Evolutionary conservation across 352 stramenopile species (phyloP).

Genomic region (Pythium aquatile): DNA sequence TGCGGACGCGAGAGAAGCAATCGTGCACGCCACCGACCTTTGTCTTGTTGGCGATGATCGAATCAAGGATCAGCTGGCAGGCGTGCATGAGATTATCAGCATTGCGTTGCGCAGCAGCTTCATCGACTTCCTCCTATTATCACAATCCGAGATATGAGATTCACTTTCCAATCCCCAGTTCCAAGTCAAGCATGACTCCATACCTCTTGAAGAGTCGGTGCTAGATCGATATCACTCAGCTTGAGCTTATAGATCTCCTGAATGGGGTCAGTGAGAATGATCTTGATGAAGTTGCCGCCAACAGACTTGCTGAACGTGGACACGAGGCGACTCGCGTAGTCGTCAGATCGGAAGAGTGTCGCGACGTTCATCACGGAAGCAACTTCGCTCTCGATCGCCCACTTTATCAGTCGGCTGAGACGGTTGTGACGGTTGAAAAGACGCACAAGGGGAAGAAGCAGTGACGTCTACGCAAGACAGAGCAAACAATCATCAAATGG

Average conservation of each 20-base stretch:
- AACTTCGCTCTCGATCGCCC: slow-evolving; percentile 48
- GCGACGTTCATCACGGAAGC: slow-evolving; percentile 39
- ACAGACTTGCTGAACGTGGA: slow-evolving; percentile 47
- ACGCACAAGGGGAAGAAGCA: slow-evolving; percentile 40
- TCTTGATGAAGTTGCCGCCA: slow-evolving; percentile 37
- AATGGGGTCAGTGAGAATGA: slow-evolving; percentile 34
- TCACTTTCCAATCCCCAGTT: not conserved
- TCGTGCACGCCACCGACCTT: slow-evolving; percentile 26
- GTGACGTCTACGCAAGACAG: slow-evolving; percentile 22
- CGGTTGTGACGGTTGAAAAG: slow-evolving; percentile 34
- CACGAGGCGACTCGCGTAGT: slow-evolving; percentile 41
- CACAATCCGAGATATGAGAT: not conserved
- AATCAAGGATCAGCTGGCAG: slow-evolving; percentile 82
- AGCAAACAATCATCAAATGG: not conserved
- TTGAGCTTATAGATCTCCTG: slow-evolving; percentile 37
- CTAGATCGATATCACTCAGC: slow-evolving; percentile 71
- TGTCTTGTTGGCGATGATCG: slow-evolving; percentile 65
- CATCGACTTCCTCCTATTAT: slow-evolving; percentile 15
- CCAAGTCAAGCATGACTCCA: not conserved
- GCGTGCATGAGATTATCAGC: slow-evolving; percentile 80
- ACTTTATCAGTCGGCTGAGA: slow-evolving; percentile 39
- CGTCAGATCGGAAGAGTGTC: slow-evolving; percentile 45
- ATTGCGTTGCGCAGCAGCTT: slow-evolving; percentile 32
- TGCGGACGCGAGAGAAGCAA: too few relatives aligned
- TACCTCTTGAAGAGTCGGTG: slow-evolving; percentile 56